phyloP scores from a whole-genome alignment of 2,329 filamentous ascomycete genomes.

The Scedosporium boydii region DNA sequence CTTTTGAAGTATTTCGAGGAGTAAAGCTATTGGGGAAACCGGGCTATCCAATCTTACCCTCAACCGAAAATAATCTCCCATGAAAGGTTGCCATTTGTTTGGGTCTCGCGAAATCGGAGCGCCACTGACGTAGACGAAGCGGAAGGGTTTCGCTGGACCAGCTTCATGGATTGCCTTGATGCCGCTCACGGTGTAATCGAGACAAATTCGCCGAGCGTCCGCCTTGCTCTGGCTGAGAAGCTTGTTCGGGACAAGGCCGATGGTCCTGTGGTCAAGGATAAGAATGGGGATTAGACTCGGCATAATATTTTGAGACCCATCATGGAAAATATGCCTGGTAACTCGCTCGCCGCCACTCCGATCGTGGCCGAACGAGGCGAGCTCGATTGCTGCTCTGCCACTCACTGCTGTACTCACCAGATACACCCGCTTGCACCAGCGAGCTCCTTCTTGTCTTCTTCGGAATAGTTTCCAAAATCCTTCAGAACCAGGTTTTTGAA shows the following conservation, averaged over 20 bases:
- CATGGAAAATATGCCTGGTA: too few relatives aligned
- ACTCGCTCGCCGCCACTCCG: too few relatives aligned
- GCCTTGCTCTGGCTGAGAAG: slow-evolving; percentile 19
- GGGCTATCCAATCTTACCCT: slow-evolving; percentile 26
- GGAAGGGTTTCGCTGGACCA: slow-evolving; percentile 23
- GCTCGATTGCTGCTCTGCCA: too few relatives aligned
- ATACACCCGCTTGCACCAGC: slow-evolving; percentile 31
- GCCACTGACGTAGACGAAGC: slow-evolving; percentile 42
- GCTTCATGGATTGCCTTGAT: slow-evolving; percentile 24
- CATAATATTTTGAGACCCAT: too few relatives aligned
- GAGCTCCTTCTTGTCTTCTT: slow-evolving; percentile 27
- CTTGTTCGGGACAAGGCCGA: slow-evolving; percentile 31
- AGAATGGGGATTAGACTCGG: background rate
- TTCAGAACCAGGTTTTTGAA: slow-evolving; percentile 27
- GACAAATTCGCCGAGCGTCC: slow-evolving; percentile 29
- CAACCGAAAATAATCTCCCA: slow-evolving; percentile 32
- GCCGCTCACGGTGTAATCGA: slow-evolving; percentile 20
- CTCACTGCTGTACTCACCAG: slow-evolving; percentile 20
- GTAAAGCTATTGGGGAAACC: background rate
- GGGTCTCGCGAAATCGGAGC: slow-evolving; percentile 31
- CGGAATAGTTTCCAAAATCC: slow-evolving; percentile 30
- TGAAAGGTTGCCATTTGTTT: slow-evolving; percentile 26
- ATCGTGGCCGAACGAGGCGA: too few relatives aligned
- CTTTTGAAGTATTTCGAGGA: slow-evolving; percentile 18
- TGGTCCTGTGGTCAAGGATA: slow-evolving; percentile 18